Percentiles rank a stretch among this genome's conserved stretches.
Evolutionary conservation across 2,329 filamentous ascomycete species (phyloP).

Genomic region (Sporothrix sp.): DNA sequence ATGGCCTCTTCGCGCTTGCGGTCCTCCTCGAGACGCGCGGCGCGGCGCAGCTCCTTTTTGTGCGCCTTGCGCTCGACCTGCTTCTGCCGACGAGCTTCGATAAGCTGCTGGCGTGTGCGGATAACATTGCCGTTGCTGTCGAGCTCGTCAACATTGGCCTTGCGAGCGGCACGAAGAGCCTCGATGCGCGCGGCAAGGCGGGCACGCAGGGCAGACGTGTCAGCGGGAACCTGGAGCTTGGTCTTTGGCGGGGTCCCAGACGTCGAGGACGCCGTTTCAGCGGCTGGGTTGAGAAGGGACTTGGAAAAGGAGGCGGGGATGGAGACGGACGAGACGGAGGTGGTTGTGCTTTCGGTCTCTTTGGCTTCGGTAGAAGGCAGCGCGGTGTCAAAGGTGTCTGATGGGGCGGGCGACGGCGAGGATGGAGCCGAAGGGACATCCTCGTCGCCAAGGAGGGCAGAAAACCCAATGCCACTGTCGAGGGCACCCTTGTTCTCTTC

Average conservation of each 20-base stretch:
- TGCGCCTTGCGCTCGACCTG: constrained; percentile 77
- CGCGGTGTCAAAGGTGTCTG: constrained; percentile 51
- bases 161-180: constrained; percentile 71
- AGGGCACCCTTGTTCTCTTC: constrained; percentile 40
- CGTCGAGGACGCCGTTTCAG: neutral
- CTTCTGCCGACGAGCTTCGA: constrained; percentile 80
- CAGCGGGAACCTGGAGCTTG: constrained; percentile 37
- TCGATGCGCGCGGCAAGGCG: constrained; percentile 77
- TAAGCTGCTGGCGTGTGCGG: constrained; percentile 79
- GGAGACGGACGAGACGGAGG: constrained; percentile 5
- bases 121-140: constrained; percentile 68
- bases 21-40: constrained; percentile 73
- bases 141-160: constrained; percentile 50
- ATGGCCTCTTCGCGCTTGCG: constrained; percentile 53
- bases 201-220: constrained; percentile 65
- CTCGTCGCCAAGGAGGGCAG: constrained; percentile 39
- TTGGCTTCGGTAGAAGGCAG: constrained; percentile 27
- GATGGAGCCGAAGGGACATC: constrained; percentile 26
- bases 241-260: constrained; percentile 1
- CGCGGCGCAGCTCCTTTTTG: constrained; percentile 73
- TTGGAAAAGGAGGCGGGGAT: constrained; percentile 8
- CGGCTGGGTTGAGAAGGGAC: constrained; percentile 21
- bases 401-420: constrained; percentile 32
- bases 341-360: constrained; percentile 40
- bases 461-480: constrained; percentile 34